Percentiles rank a stretch among this genome's conserved stretches.
These are phyloP conservation scores for Pelargonium myrrhifolium DNA, from an alignment of 441 rosid genomes.

Conservation along the genomic window DNA sequence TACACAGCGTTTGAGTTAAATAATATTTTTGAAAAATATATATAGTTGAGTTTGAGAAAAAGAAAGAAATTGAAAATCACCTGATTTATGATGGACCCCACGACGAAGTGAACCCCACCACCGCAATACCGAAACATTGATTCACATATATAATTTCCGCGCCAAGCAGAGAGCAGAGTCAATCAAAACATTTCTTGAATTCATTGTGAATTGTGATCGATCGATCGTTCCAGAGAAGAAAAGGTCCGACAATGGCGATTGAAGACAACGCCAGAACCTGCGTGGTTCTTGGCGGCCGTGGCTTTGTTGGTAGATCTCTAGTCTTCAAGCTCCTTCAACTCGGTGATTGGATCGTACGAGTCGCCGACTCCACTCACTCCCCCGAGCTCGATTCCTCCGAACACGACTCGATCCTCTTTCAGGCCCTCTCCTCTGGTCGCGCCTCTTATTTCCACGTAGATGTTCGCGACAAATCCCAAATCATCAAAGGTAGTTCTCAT, in stretches of 20 bases:
- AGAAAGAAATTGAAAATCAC: too few species aligned
- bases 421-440: constrained; percentile 54
- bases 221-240: neutral
- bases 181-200: too few species aligned
- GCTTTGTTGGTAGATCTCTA: constrained; percentile 71
- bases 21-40: too few species aligned
- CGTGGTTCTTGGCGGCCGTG: constrained; percentile 78
- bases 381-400: constrained; percentile 41
- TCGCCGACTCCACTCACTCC: constrained; percentile 56
- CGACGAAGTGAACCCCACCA: too few species aligned
- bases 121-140: too few species aligned
- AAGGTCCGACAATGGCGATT: constrained; percentile 23
- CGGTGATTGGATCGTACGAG: constrained; percentile 68
- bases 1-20: too few species aligned
- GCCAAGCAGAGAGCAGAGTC: neutral
- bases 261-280: constrained; percentile 50
- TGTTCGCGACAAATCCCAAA: constrained; percentile 49
- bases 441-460: constrained; percentile 59
- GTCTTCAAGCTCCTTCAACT: constrained; percentile 53
- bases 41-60: too few species aligned
- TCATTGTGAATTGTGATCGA: neutral
- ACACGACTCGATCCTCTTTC: constrained; percentile 43
- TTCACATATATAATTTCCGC: neutral
- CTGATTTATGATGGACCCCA: too few species aligned
- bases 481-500: constrained; percentile 35